A percentile compares a stretch with the other conserved stretches of the same genome.
Evolutionary conservation across 306 rosid genomes (phyloP).

Genomic region (Begonia loranthoides): DNA sequence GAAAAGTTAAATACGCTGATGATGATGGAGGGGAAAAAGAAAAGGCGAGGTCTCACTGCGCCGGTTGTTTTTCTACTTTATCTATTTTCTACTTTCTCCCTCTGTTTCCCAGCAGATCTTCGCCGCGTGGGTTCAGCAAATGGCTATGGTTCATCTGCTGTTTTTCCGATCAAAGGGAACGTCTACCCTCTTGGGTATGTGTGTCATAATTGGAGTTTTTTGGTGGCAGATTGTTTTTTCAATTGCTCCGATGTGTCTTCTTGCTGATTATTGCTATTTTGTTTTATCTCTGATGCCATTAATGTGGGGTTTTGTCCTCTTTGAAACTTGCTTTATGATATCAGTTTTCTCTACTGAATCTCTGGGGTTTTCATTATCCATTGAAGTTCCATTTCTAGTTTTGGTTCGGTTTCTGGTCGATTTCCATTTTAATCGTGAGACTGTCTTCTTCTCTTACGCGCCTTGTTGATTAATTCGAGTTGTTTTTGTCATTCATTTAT

Average conservation of each 20-base stretch:
- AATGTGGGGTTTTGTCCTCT: too few species aligned
- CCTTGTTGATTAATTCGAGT: too few species aligned
- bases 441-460: too few species aligned
- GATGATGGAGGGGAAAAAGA: slow-evolving; percentile 6
- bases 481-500: too few species aligned
- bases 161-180: slow-evolving; percentile 41
- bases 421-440: too few species aligned
- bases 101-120: slow-evolving; percentile 23
- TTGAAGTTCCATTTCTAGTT: neutral
- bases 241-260: too few species aligned
- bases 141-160: slow-evolving; percentile 16
- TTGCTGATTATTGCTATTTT: too few species aligned
- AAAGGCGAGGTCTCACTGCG: slow-evolving; percentile 7
- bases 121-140: slow-evolving; percentile 4
- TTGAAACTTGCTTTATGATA: too few species aligned
- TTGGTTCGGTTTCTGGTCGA: too few species aligned
- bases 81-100: slow-evolving; percentile 16
- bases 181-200: slow-evolving; percentile 79
- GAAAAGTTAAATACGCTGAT: neutral
- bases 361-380: neutral
- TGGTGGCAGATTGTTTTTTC: neutral
- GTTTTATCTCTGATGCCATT: too few species aligned
- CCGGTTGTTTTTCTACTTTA: slow-evolving; percentile 12
- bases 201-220: neutral
- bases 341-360: too few species aligned